Evolutionary conservation across 2,329 filamentous ascomycete species (phyloP), one percentile per base, ranked within the genome.

Genomic region (Fonsecaea monophora): DNA sequence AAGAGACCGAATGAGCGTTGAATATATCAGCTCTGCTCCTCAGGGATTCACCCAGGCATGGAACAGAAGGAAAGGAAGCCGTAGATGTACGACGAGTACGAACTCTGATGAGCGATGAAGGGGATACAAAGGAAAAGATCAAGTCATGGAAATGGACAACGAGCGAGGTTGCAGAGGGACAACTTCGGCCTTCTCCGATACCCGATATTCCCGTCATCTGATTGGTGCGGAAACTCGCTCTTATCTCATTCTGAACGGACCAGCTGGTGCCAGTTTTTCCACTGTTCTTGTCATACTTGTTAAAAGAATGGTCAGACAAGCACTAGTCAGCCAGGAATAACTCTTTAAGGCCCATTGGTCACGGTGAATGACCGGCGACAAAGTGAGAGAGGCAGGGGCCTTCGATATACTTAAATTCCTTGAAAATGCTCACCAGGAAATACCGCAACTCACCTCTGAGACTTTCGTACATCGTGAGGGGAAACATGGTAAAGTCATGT

Each of bases 161-260:
- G 45, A 38, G 2, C 25, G 25, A 25, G 25, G 25, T 25, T 25
- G 25, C 1, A 25, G 25, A 25, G 25, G 34, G 5, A 3, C 21
- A 10, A 30, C 15, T 35, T 60, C 66, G 66, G 66, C 62, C n/a
- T 50, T 62, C 66, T 68, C 66, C 66, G 66, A 68, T 25, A 25
- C 12, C 1, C 38, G 53, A 32, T 54, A 35, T 18, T 12, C 32
- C 15, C 12, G 55, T n/a, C 34, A 8, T 59, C n/a, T 68, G 45
- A 68, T 65, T 68, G 66, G 66, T 60, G 54, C 62, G 54, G 54
- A 34, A n/a, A 38, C 38, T 55, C n/a, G 35, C 32, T 18, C 54
- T 68, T 60, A 65, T 65, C 62, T 63, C 59, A 53, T 21, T 13
- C 15, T 35, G 10, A 35, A 57, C 18, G 25, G 25, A 2, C 25